Evolutionary conservation across 139 green algal species (phyloP), one percentile per base, ranked within the genome.

Genomic region (Gonium pectorale): DNA sequence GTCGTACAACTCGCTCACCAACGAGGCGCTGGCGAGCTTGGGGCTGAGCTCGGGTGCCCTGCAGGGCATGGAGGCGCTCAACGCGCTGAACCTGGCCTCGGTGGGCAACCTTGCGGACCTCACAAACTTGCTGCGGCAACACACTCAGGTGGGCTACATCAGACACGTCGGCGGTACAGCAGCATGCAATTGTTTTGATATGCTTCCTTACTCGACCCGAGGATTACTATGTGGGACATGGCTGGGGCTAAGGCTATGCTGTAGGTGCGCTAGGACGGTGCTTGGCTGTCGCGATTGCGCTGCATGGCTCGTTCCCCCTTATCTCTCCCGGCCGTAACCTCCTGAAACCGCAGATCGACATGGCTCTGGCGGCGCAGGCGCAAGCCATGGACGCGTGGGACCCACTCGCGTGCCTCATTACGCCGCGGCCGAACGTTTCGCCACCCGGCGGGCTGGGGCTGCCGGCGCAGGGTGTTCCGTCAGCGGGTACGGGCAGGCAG

Each of bases 321-420:
- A n/a, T n/a, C n/a, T n/a, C n/a, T n/a, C n/a, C n/a, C n/a, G n/a
- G n/a, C n/a, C n/a, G n/a, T n/a, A n/a, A n/a, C n/a, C n/a, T n/a
- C n/a, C n/a, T n/a, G n/a, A n/a, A n/a, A n/a, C n/a, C n/a, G n/a
- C n/a, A 78, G 78, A n/a, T 77, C 5, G 79, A 85, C 33, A 60
- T 85, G 64, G 79, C 64, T n/a, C 26, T 78, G 8, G 79, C 79
- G 35, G 79, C 64, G 24, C 79, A 85, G 46, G 64, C 64, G 64
- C 79, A 85, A 29, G 79, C 79, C 9, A 68, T 85, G 49, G 64
- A 78, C 46, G 62, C 43, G 0, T 85, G 79, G 79, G 79, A 85
- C 19, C 79, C 79, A 37, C 64, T 85, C 8, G 79, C 79, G 37
- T 85, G 79, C 44, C 64, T 85, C 0, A 85, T 85, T 8, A 85